Evolutionary conservation across 257 asterid species (phyloP), one percentile per base, ranked within the genome.

Genomic region (Fraxinus quadrangulata): DNA sequence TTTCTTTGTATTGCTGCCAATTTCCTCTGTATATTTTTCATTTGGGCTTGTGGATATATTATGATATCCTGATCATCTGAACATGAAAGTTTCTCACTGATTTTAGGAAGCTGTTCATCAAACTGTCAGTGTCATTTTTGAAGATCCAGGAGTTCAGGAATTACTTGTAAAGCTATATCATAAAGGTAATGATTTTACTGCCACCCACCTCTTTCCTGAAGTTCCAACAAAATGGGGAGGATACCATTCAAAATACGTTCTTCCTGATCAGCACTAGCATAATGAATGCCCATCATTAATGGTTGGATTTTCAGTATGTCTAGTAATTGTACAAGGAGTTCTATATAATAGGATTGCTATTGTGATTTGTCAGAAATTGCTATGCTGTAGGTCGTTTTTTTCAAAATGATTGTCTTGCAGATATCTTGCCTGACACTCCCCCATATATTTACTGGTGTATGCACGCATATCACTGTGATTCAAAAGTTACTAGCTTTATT

Each of bases 141-240:
- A 96, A 86, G 99, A 96, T 81, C 99, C 99, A 71, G 99, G 99
- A 78, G 98, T 96, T 81, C 97, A 93, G 84, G 99, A 96, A 78
- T 87, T 96, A 81, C 93, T 96, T 36, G 94, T 96, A 73, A 93
- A 96, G 87, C 86, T 93, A 79, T 96, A 96, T 88, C 97, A 90
- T 11, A 93, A 88, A 90, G 99, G 99, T 90, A 86, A 78, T 56
- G 23, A 28, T 76, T 80, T 69, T 31, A 24, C 76, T 68, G 28
- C 42, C 54, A 67, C 14, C 21, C 33, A 74, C 74, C 66, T 78
- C 10, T 78, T 77, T 75, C 33, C 67, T 54, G 78, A 69, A 51
- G 39, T 77, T 71, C 71, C 13, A 66, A 23, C 5, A 37, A 37
- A 23, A 36, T 36, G 8, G 10, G 40, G 40, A 36, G 31, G 2